phyloP scores from a whole-genome alignment of 192 early-diverging fungal species.

The Podila horticola region DNA sequence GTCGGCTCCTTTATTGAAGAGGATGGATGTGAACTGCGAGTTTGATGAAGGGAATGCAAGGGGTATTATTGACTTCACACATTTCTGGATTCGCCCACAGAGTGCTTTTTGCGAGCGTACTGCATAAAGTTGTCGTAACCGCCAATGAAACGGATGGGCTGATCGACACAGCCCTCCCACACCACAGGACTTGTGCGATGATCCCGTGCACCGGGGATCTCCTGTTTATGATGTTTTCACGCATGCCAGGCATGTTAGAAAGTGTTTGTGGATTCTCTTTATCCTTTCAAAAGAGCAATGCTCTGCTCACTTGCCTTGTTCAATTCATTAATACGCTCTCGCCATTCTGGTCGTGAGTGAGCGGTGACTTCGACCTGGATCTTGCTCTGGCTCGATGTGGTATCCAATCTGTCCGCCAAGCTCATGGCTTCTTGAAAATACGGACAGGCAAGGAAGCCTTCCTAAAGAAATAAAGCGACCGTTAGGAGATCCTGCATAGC shows the following conservation, averaged over 20 bases:
- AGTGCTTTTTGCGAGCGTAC: constrained; percentile 21
- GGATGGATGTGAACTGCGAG: too few relatives aligned
- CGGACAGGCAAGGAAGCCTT: constrained; percentile 36
- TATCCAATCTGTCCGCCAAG: constrained; percentile 34
- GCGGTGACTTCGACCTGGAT: constrained; percentile 47
- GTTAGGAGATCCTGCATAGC: not conserved
- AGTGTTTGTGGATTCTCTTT: not conserved
- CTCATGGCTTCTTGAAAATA: constrained; percentile 46
- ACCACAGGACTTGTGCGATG: constrained; percentile 45
- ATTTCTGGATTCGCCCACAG: constrained; percentile 21
- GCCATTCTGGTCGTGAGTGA: constrained; percentile 40
- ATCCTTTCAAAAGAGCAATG: not conserved
- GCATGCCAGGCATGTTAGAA: not conserved
- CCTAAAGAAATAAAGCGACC: constrained; percentile 13
- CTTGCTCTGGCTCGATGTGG: constrained; percentile 37
- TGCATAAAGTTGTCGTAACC: constrained; percentile 43
- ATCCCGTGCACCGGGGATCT: constrained; percentile 38
- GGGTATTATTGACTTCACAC: constrained; percentile 6
- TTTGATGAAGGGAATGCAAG: too few relatives aligned
- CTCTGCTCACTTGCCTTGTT: constrained; percentile 7
- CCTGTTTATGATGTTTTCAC: constrained; percentile 1
- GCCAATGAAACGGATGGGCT: constrained; percentile 34
- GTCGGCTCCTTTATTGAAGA: too few relatives aligned
- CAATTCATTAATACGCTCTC: constrained; percentile 22
- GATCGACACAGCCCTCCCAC: constrained; percentile 42